phyloP scores from a whole-genome alignment of 2,329 filamentous ascomycete species.

The Xylaria sp. region DNA sequence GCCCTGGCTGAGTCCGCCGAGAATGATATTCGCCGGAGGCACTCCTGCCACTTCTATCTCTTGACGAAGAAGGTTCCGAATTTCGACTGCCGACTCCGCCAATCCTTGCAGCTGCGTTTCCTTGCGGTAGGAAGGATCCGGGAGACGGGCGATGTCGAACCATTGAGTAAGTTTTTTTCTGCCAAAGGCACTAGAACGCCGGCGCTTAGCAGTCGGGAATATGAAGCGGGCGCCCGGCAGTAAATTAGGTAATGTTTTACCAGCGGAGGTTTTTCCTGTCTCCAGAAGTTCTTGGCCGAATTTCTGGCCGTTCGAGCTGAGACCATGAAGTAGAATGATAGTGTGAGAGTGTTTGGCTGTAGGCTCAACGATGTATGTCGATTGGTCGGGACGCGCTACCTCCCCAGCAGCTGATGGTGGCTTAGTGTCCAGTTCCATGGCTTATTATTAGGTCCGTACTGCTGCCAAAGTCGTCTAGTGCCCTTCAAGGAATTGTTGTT shows the following conservation, averaged over 20 bases:
- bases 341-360: conserved; percentile 26
- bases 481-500: neutral
- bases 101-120: conserved; percentile 53
- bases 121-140: conserved; percentile 47
- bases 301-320: conserved; percentile 30
- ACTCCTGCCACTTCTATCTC: conserved; percentile 40
- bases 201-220: conserved; percentile 55
- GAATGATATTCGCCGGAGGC: conserved; percentile 47
- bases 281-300: conserved; percentile 44
- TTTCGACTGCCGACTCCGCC: conserved; percentile 45
- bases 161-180: conserved; percentile 53
- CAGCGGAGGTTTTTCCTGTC: conserved; percentile 37
- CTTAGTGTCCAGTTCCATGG: conserved; percentile 5
- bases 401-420: neutral
- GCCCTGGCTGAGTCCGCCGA: conserved; percentile 60
- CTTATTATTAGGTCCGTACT: neutral
- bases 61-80: conserved; percentile 42
- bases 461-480: neutral
- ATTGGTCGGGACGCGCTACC: neutral
- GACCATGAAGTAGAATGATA: conserved; percentile 32
- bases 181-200: conserved; percentile 51
- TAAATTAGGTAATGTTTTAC: conserved; percentile 40
- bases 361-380: conserved; percentile 33
- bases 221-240: conserved; percentile 52
- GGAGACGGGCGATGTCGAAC: conserved; percentile 54